Percentiles rank a stretch among this genome's conserved stretches.
These are phyloP conservation scores for Solanum ossicruentum DNA, from an alignment of 257 asterid genomes.

Conservation along the genomic window DNA sequence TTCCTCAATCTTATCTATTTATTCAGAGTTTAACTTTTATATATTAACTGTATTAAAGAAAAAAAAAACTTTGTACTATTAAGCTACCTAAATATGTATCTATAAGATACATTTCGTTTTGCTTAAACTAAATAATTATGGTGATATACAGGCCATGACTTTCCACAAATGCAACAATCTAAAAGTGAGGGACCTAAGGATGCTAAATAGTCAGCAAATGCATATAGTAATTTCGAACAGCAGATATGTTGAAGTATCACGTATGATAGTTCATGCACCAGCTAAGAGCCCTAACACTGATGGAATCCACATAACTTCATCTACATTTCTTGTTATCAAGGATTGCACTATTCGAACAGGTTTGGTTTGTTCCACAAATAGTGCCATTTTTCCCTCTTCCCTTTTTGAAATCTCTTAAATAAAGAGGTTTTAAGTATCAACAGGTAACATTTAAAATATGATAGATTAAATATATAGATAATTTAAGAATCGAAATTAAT, in stretches of 20 bases:
- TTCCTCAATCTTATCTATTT: background rate
- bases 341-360: slow-evolving; percentile 48
- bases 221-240: slow-evolving; percentile 56
- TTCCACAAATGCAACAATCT: slow-evolving; percentile 66
- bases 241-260: slow-evolving; percentile 27
- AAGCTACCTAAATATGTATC: no score
- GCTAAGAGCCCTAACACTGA: slow-evolving; percentile 74
- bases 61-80: no score
- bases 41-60: background rate
- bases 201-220: slow-evolving; percentile 52
- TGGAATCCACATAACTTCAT: slow-evolving; percentile 73
- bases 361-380: background rate
- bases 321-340: slow-evolving; percentile 37
- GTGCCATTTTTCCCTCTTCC: no score
- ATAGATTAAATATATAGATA: no score
- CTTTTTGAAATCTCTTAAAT: no score
- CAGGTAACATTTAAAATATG: no score
- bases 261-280: slow-evolving; percentile 46
- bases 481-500: no score
- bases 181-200: slow-evolving; percentile 37
- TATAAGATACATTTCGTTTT: no score
- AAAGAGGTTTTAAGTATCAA: no score
- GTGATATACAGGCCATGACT: slow-evolving; percentile 49
- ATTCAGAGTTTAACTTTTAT: background rate
- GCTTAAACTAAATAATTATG: no score